Percentiles rank a stretch among this genome's conserved stretches.
Evolutionary conservation across 371 early-diverging fungal species (phyloP).

Genomic region (Batrachochytrium dendrobatidis): DNA sequence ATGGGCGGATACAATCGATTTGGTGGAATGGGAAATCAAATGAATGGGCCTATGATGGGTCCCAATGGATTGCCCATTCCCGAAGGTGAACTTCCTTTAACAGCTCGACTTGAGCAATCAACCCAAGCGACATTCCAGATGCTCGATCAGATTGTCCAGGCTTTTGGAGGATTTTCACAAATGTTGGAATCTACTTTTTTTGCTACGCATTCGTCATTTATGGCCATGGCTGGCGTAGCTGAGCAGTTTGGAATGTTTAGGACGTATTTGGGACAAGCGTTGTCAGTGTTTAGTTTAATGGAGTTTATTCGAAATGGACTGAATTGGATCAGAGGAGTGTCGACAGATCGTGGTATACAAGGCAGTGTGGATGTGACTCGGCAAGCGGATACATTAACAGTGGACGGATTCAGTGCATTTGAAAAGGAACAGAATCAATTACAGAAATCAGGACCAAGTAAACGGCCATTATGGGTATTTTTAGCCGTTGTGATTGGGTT

Average conservation of each 20-base stretch:
- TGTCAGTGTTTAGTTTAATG: constrained; percentile 52
- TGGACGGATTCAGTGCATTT: constrained; percentile 29
- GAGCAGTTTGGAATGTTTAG: constrained; percentile 89
- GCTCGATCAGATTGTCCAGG: constrained; percentile 83
- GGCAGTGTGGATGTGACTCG: constrained; percentile 54
- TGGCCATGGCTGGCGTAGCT: constrained; percentile 95
- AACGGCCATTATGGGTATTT: constrained; percentile 67
- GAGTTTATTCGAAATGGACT: constrained; percentile 11
- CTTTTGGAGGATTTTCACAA: constrained; percentile 93
- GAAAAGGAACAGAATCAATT: constrained; percentile 6
- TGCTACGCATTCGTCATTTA: constrained; percentile 93
- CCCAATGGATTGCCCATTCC: too few relatives aligned
- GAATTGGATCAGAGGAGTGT: constrained; percentile 14
- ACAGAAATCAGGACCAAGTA: constrained; percentile 7
- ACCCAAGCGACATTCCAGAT: constrained; percentile 84
- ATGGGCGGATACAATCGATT: constrained; percentile 17
- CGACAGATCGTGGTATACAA: constrained; percentile 59
- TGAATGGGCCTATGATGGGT: constrained; percentile 37
- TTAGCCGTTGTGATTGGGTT: constrained; percentile 74
- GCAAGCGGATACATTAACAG: constrained; percentile 37
- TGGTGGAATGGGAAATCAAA: neutral
- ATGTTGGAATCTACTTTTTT: constrained; percentile 95
- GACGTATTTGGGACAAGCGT: constrained; percentile 69
- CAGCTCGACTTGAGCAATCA: constrained; percentile 70
- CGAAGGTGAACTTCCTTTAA: constrained; percentile 55